Base-by-base conservation (phyloP, 495 filamentous ascomycete species). In the Bacidia gigantensis region DNA sequence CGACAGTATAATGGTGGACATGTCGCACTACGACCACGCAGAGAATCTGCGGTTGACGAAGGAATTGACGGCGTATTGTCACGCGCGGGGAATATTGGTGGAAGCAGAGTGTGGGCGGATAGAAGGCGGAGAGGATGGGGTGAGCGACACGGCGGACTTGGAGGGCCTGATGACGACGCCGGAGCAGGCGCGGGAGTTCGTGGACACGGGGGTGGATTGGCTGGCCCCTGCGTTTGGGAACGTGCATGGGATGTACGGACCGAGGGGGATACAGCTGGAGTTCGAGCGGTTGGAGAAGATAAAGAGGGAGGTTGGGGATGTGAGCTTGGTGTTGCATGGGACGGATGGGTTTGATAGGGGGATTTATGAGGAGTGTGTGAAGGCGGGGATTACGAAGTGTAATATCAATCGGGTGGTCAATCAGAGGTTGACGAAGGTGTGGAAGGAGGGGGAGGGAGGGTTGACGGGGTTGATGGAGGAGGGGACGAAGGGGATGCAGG, bases 371-470 rank as follows among this genome's bases (percentile, higher is more conserved):
- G 71, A 74, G 60, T 86, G 82, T 60, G 85, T 92, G 61, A 72
- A 70, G 35, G 74, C 70, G 49, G 85, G 86, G 1, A 80, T 89
- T 49, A 76, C 76, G 39, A 87, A 89, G 70, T 70, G 86, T 54
- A 92, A 92, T 68, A 83, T 89, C 53, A 89, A 92, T 64, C 84
- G 87, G 67, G 78, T 84, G 43, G 73, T 92, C 72, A 87, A 88
- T 64, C 75, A 77, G 59, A 75, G 77, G 62, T 89, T 82, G 62
- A 72, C 77, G 40, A 65, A 71, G 55, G 77, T 82, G 40, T 76
- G 79, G 73, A 67, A 72, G 56, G 81, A 86, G 70, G 81, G 79
- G 71, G 72, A 10, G 81, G 77, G 64, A 24, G 77, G 80, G 7
- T 63, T 89, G 64, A 89, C 83, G 38, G 71, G 72, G 32, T 64